Evolutionary conservation across 768 basidiomycete genomes (phyloP), one percentile per base, ranked within the genome.

Genomic region (Mycena maculata): DNA sequence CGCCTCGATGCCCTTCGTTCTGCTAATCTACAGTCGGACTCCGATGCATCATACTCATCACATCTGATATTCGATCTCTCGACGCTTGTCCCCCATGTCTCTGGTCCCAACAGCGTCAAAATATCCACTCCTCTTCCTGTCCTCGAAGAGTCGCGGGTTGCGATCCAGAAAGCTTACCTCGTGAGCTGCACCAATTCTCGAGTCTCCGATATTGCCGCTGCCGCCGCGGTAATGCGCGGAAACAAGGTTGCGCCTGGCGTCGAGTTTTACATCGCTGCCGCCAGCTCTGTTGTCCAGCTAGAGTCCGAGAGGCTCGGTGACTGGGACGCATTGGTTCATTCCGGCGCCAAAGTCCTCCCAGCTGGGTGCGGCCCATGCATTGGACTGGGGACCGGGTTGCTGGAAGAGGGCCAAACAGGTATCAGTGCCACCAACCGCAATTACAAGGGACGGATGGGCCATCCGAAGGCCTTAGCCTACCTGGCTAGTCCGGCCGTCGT

Each of bases 361-460:
- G 92, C 97, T 0, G 98, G 98, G 1, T 99, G 98, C 75, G 98
- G 98, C 0, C 98, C 98, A 3, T 99, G 98, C 77, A 99, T 99
- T 69, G 98, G 98, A 23, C 87, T 99, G 6, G 98, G 98, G 2
- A 91, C 89, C 0, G 98, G 98, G 13, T 80, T 99, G 58, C 81
- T 99, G 38, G 92, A 98, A 76, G 96, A 99, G 70, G 98, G 97
- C 2, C 87, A 99, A 78, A 92, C 91, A 1, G 97, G 98, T 1
- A 99, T 99, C 76, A 97, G 95, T 69, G 98, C 98, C 5, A 99
- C 97, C 9, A 99, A 99, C 80, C 85, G 98, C 79, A 99, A 99
- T 76, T 99, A 98, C 83, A 99, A 99, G 83, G 98, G 98, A 4
- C 87, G 98, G 5, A 99, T 99, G 98, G 98, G 98, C 0, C 89